Base-by-base conservation (phyloP, 2,329 filamentous ascomycete species). In the Aspergillaceae sp. region DNA sequence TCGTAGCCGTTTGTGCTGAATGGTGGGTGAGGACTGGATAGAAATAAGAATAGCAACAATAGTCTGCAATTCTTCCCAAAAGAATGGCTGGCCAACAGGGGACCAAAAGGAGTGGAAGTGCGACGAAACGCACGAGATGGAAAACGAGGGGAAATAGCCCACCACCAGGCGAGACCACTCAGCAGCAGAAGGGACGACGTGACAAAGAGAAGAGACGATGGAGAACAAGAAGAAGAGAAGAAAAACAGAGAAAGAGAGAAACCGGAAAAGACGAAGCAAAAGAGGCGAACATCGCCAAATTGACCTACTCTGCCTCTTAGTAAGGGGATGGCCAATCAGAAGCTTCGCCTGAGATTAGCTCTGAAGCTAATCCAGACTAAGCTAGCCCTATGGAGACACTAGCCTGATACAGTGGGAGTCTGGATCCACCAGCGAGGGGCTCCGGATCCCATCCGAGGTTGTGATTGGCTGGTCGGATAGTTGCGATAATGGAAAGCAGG, bases 81-180 rank as follows among this genome's bases (percentile, higher is more conserved):
- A 38, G 36, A 38, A 38, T 38, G 36, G 36, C 36, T 38, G 36
- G 36, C 36, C 36, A 38, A 38, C 36, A 10, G 7, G 9, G 37
- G 34, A 19, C 30, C 44, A 37, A 45, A 59, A 61, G 40, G 60
- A 62, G 52, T 52, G 60, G 55, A 60, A 47, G 54, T 59, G 61
- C 59, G 51, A 57, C 42, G 40, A 26, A 51, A 41, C 56, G 55
- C 61, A 63, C 60, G 51, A 49, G 48, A 48, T 53, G 50, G 46
- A 52, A 51, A 45, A 48, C 36, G 36, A 48, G 48, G 47, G 47
- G 43, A 46, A 44, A 42, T 29, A 45, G 41, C 42, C 55, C 54
- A 51, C 50, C 49, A 51, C 47, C 49, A 57, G 19, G 19, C 19
- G 19, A 19, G 19, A 19, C 30, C 30, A 32, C 6, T 32, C 8